Conservation (phyloP, 1,284 basidiomycete genomes). For the Coniferiporia sulphurascens region DNA sequence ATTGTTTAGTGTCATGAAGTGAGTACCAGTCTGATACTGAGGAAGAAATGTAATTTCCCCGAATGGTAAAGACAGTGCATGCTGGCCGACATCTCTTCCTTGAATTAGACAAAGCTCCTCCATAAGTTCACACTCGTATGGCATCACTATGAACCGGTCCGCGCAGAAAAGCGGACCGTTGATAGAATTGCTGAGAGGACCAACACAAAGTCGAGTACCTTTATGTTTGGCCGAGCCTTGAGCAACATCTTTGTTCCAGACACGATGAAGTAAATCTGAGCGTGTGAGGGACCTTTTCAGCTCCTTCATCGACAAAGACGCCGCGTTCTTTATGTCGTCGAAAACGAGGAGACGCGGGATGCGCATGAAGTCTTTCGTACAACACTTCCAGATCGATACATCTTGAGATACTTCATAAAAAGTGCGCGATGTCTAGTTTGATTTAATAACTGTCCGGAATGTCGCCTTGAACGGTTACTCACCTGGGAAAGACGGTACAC, state of each 20-base stretch:
- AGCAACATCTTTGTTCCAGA: background rate
- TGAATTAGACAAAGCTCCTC: background rate
- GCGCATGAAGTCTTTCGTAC: background rate
- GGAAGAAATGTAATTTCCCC: too few relatives aligned
- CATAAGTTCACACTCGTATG: background rate
- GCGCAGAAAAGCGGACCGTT: too few relatives aligned
- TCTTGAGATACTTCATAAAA: background rate
- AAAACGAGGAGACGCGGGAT: background rate
- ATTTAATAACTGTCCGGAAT: background rate
- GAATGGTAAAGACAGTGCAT: too few relatives aligned
- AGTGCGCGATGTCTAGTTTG: background rate
- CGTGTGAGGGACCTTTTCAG: background rate
- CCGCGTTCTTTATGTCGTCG: background rate
- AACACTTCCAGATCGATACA: background rate
- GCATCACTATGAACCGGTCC: too few relatives aligned
- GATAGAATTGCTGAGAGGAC: too few relatives aligned
- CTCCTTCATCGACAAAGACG: background rate
- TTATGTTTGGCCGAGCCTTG: background rate
- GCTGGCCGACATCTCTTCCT: background rate
- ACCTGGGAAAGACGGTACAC: background rate
- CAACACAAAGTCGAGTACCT: too few relatives aligned
- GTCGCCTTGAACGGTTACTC: background rate
- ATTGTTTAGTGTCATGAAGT: too few relatives aligned
- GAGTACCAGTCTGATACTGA: too few relatives aligned
- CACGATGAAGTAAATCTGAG: background rate